Base-by-base conservation (phyloP, 2,329 filamentous ascomycete species). In the Canariomyces notabilis region DNA sequence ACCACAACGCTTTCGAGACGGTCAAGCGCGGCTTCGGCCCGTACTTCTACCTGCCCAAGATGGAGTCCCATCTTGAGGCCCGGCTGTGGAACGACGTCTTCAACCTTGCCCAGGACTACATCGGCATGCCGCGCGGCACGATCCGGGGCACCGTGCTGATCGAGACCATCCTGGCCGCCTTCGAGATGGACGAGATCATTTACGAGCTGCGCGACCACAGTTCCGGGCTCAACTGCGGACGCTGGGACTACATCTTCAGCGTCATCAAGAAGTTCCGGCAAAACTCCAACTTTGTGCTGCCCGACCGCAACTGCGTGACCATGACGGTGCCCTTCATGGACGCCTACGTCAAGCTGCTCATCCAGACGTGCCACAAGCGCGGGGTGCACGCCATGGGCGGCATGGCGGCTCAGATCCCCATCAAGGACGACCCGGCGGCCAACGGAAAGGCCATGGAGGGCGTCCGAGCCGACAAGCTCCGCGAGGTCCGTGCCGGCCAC, bases 171-270 rank as follows among this genome's bases (percentile, higher is more conserved):
- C 79, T 91, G 35, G 93, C 93, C 34, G 93, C 91, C 14, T 98
- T 98, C 63, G 93, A 98, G 77, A 98, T 98, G 93, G 93, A 98
- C 61, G 93, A 98, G 82, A 97, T 98, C 71, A 97, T 98, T 72
- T 98, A 96, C 70, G 93, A 97, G 75, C 84, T 98, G 57, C 86
- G 93, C 51, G 91, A 97, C 65, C 93, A 98, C 76, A 91, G 85
- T 67, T 86, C 91, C 6, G 93, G 93, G 38, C 81, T 98, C 63
- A 98, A 98, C 82, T 97, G 93, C 70, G 93, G 93, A 55, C 86
- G 93, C 58, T 98, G 93, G 93, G 93, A 98, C 67, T 98, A 98
- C 77, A 97, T 98, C 73, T 98, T 98, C 79, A 93, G 86, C 67
- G 89, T 91, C 64, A 97, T 98, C 77, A 98, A 98, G 80, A 95